phyloP scores from a whole-genome alignment of 495 filamentous ascomycete genomes.

The Delitschia confertaspora region DNA sequence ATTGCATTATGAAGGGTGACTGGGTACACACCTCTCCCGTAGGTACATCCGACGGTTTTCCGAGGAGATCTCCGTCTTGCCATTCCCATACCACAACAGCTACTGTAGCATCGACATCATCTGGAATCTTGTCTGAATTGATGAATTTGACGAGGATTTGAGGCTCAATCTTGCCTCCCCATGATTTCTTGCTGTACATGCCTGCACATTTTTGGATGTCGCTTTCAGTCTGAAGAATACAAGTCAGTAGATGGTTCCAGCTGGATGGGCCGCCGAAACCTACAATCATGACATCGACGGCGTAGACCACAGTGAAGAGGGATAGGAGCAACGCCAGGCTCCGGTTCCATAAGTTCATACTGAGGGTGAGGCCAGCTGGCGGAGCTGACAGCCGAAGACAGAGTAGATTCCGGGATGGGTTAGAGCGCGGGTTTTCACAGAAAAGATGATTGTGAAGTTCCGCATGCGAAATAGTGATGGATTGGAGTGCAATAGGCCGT shows the following conservation, averaged over 20 bases:
- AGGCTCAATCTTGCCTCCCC: constrained; percentile 83
- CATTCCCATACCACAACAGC: constrained; percentile 93
- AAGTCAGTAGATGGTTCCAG: neutral
- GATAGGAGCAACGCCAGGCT: constrained; percentile 15
- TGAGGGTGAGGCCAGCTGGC: constrained; percentile 21
- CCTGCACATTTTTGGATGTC: constrained; percentile 85
- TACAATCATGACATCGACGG: constrained; percentile 28
- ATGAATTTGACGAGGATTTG: constrained; percentile 80
- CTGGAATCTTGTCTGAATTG: constrained; percentile 40
- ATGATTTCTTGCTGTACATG: constrained; percentile 88
- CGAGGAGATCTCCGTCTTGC: constrained; percentile 72
- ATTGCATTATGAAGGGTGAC: too few species aligned
- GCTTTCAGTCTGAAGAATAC: constrained; percentile 62
- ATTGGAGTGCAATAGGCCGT: neutral
- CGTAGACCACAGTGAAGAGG: constrained; percentile 15
- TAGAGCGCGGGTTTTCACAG: neutral
- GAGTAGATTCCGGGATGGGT: neutral
- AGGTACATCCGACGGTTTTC: constrained; percentile 33
- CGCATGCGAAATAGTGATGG: neutral
- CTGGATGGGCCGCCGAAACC: neutral
- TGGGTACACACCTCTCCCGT: constrained; percentile 23
- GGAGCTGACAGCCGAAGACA: neutral
- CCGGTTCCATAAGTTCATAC: constrained; percentile 23
- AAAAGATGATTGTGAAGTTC: neutral
- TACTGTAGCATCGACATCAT: constrained; percentile 58